Percentiles rank a stretch among this genome's conserved stretches.
Evolutionary conservation across 305 asterid genomes (phyloP).

Genomic region (Ilex paraguariensis): DNA sequence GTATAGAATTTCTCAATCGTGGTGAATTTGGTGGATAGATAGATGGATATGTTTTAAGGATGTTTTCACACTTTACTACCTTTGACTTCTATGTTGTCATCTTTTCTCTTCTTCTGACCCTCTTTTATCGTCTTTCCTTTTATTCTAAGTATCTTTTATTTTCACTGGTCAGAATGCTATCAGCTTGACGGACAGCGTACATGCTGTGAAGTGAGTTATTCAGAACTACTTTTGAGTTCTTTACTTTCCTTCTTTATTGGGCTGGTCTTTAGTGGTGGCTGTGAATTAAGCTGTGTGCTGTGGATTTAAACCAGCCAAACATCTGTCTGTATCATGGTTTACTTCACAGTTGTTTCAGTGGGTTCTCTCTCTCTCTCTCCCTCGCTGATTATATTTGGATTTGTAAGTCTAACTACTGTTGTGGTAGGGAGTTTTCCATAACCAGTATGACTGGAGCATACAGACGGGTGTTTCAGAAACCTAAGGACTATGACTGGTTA

Average conservation of each 20-base stretch:
- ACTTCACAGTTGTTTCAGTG: background rate
- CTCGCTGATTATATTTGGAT: background rate
- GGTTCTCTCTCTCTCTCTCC: background rate
- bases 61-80: background rate
- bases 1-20: too few species aligned
- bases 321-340: background rate
- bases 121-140: conserved; percentile 15
- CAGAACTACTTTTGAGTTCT: background rate
- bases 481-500: conserved; percentile 84
- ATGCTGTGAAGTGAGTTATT: conserved; percentile 69
- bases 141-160: conserved; percentile 12
- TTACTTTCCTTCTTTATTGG: background rate
- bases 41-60: too few species aligned
- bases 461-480: conserved; percentile 86
- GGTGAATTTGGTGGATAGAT: too few species aligned
- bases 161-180: conserved; percentile 62
- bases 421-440: conserved; percentile 78
- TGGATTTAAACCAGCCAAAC: too few species aligned
- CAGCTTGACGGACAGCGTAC: conserved; percentile 64
- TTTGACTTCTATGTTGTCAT: conserved; percentile 1
- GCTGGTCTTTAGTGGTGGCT: background rate
- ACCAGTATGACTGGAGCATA: conserved; percentile 86
- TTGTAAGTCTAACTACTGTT: conserved; percentile 8
- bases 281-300: too few species aligned
- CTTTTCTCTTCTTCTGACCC: conserved; percentile 6